Evolutionary conservation across 225 moss, liverwort and hornwort genomes (phyloP), one percentile per base, ranked within the genome.

Genomic region (Pleurozium schreberi): DNA sequence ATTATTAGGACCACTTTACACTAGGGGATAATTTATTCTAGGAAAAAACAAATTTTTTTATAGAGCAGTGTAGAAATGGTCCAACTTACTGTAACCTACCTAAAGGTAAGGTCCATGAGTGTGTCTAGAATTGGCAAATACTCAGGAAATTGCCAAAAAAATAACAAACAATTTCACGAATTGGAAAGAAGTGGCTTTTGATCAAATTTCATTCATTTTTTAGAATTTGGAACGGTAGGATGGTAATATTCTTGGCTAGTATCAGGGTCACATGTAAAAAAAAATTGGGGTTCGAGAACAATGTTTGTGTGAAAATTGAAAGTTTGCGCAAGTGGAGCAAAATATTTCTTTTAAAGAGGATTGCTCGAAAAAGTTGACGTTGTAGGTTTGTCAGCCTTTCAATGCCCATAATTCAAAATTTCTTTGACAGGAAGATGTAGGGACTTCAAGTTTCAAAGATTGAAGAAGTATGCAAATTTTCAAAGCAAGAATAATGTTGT

Each of bases 61-160:
- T 25, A 25, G 14, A 69, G 5, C 25, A 40, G 2, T n/a, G 1
- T 42, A 4, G 5, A 23, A 70, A 26, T 12, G 42, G 42, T 42
- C 70, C 1, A 70, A 26, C 8, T 11, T 3, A 13, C 23, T 2
- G 7, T n/a, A n/a, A n/a, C 1, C 0, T 27, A 11, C 3, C n/a
- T n/a, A n/a, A n/a, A n/a, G n/a, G n/a, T n/a, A n/a, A 43, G 27
- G 2, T 71, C 10, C 16, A 28, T 43, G 27, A 57, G 57, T 19
- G 57, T 27, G 27, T 10, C 10, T 27, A 27, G 43, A 9, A 43
- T 43, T 27, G 70, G 43, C 43, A 43, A 71, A 26, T 43, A 71
- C 27, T 71, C 9, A 27, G 5, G 16, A 15, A 27, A 71, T 1
- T 71, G 5, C 27, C n/a, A n/a, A n/a, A n/a, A n/a, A n/a, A n/a